Evolutionary conservation across 2,329 filamentous ascomycete species (phyloP).

Genomic region (Hypoxylon sp.): DNA sequence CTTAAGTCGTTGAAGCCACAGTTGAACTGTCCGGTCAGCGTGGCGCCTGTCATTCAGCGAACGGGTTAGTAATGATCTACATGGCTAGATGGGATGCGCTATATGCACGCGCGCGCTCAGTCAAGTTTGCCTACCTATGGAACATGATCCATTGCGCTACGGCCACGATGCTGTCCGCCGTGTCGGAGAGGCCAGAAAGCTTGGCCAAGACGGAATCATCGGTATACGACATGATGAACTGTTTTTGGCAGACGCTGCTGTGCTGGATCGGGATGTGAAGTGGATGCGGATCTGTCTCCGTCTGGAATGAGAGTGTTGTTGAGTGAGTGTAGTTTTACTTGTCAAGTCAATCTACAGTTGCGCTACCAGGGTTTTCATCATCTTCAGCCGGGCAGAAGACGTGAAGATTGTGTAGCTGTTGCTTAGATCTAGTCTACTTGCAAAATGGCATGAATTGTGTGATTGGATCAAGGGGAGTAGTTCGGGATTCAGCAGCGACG

Average conservation of each 20-base stretch:
- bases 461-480: neutral
- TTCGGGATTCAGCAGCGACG: conserved; percentile 18
- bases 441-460: conserved; percentile 12
- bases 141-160: conserved; percentile 99
- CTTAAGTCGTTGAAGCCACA: conserved; percentile 91
- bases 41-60: conserved; percentile 73
- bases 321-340: conserved; percentile 10
- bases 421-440: conserved; percentile 33
- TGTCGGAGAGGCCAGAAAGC: conserved; percentile 94
- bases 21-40: conserved; percentile 88
- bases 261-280: too few species aligned
- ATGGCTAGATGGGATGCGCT: conserved; percentile 10
- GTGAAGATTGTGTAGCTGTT: conserved; percentile 5
- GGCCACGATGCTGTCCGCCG: conserved; percentile 95
- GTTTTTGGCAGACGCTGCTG: neutral
- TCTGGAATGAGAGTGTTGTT: conserved; percentile 8
- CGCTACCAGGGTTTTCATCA: conserved; percentile 30
- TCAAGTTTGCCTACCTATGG: conserved; percentile 75
- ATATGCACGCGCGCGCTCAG: conserved; percentile 25
- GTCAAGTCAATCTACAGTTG: conserved; percentile 38
- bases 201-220: conserved; percentile 96
- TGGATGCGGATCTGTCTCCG: conserved; percentile 6
- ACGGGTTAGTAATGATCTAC: conserved; percentile 49
- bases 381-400: conserved; percentile 24
- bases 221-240: conserved; percentile 83